Base-by-base conservation (phyloP, 495 filamentous ascomycete genomes). In the Podospora australis region DNA sequence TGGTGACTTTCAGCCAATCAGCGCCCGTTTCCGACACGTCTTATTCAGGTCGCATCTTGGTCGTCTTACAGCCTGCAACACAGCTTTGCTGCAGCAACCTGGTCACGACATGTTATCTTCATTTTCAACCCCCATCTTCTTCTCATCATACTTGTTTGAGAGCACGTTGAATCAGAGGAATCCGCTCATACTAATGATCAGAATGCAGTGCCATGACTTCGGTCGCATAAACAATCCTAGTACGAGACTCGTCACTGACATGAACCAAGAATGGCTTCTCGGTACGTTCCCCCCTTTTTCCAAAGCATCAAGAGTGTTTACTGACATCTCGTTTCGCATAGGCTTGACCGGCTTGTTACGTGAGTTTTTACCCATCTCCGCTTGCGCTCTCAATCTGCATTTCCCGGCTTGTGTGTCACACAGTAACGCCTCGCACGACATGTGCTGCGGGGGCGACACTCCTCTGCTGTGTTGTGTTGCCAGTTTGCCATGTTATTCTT, bases 271-370 rank as follows among this genome's bases (percentile, higher is more conserved):
- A 79, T 79, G 75, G 68, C 72, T 56, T 78, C 75, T 56, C 74
- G 75, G 75, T 78, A 39, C 68, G 72, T 59, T 20, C 13, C 36
- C 14, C 41, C 34, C 44, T 6, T 32, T 39, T 35, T 43, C 21
- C 35, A n/a, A n/a, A n/a, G n/a, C n/a, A 2, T 21, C 30, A 14
- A 23, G 17, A 44, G 14, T 17, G 14, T 36, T 25, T 25, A 39
- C 57, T 65, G 52, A 69, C 48, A 50, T 48, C 50, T 56, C 55
- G 39, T 45, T 24, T 30, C n/a, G n/a, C 23, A 29, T 43, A 90
- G 88, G 76, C 82, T 94, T 62, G 88, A 94, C 71, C 86, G 89
- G 63, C 78, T 95, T 58, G 88, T 95, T 77, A 95, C 88, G 88
- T 95, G 78, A 82, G 88, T 83, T 38, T 42, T 41, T 41, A 38